These are phyloP conservation scores for Infundibulicybe gibba DNA, from an alignment of 768 basidiomycete species.

Conservation along the genomic window DNA sequence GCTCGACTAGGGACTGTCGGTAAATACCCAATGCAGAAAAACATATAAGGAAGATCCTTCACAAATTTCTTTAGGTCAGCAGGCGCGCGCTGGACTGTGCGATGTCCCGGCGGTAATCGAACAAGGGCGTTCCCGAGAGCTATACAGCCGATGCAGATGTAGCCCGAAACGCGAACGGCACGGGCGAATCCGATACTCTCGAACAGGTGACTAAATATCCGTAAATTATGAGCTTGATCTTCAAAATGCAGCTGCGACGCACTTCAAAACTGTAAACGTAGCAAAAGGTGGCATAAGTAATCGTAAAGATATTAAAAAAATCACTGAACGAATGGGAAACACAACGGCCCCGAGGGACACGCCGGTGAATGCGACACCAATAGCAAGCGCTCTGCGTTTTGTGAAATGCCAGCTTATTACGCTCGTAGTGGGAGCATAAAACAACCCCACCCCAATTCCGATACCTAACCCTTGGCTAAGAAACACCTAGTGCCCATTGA, in stretches of 20 bases:
- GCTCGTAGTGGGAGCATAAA: conserved; percentile 36
- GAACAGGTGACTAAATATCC: conserved; percentile 11
- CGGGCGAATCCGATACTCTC: conserved; percentile 20
- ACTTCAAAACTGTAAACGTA: conserved; percentile 15
- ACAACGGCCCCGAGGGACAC: conserved; percentile 26
- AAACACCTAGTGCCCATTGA: conserved; percentile 10
- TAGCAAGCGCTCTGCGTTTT: conserved; percentile 33
- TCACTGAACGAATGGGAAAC: conserved; percentile 25
- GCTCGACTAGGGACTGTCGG: no score
- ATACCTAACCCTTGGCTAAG: conserved; percentile 19
- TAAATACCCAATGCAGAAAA: conserved; percentile 22
- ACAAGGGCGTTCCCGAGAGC: no score
- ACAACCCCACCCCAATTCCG: conserved; percentile 34
- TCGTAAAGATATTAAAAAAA: background rate
- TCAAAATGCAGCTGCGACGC: background rate
- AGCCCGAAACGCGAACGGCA: conserved; percentile 2
- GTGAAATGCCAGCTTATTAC: conserved; percentile 41
- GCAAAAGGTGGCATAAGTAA: background rate
- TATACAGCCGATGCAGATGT: no score
- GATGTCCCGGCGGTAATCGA: no score
- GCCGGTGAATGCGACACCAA: conserved; percentile 40
- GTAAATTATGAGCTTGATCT: background rate
- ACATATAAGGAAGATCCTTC: conserved; percentile 17
- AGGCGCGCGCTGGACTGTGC: no score
- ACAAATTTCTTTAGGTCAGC: no score